These are phyloP conservation scores for Peniophora sp. DNA, from an alignment of 1,284 basidiomycete genomes.

Conservation along the genomic window DNA sequence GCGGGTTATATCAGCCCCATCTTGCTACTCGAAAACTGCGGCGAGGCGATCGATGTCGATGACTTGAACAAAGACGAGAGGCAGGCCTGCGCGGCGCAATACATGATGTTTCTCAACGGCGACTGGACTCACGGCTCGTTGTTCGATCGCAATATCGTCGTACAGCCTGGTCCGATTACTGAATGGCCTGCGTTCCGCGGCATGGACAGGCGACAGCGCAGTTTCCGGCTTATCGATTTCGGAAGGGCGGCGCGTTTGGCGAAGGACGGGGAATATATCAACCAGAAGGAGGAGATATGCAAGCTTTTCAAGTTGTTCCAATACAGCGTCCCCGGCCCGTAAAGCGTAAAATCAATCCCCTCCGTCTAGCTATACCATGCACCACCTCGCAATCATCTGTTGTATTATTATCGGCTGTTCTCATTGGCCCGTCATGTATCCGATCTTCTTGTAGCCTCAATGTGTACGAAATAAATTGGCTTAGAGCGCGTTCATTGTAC, in stretches of 20 bases:
- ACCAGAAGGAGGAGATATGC: no score
- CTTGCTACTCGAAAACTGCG: conserved; percentile 43
- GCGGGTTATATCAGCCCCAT: conserved; percentile 26
- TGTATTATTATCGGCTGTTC: no score
- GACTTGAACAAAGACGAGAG: conserved; percentile 28
- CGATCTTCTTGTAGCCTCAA: no score
- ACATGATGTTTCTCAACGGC: not conserved
- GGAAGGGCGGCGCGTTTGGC: not conserved
- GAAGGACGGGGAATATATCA: no score
- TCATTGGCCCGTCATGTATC: no score
- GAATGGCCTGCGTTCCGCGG: not conserved
- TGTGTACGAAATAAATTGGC: no score
- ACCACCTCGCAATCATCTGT: no score
- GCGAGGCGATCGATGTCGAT: conserved; percentile 22
- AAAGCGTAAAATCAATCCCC: no score
- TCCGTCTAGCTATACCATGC: no score
- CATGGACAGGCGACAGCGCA: not conserved
- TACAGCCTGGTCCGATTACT: not conserved
- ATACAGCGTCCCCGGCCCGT: no score
- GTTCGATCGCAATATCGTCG: conserved; percentile 1
- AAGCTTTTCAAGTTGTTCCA: no score
- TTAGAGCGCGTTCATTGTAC: no score
- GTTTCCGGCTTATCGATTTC: conserved; percentile 2
- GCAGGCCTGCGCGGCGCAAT: conserved; percentile 9
- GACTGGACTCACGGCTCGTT: not conserved